Conservation (phyloP, 306 rosid species). For the Malus orientalis region DNA sequence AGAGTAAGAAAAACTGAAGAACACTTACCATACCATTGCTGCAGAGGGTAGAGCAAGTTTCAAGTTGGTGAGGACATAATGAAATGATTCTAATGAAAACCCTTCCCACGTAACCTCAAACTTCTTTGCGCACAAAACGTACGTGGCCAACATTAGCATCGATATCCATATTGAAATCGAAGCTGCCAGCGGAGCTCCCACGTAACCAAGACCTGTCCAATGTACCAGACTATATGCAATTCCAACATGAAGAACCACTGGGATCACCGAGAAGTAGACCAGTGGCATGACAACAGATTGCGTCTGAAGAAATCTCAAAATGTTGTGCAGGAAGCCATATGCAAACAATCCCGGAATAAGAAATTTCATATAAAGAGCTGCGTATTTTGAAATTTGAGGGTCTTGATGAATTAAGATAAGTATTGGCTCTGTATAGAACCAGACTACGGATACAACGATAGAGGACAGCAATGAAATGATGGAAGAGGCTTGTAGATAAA, state of each 20-base stretch:
- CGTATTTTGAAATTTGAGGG: constrained; percentile 35
- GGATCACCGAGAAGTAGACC: constrained; percentile 40
- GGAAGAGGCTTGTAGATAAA: constrained; percentile 65
- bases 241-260: constrained; percentile 35
- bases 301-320: constrained; percentile 68
- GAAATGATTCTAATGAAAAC: constrained; percentile 47
- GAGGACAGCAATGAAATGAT: constrained; percentile 49
- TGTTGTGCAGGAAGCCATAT: constrained; percentile 54
- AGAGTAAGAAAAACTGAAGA: neutral
- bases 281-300: constrained; percentile 55
- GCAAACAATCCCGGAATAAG: constrained; percentile 68
- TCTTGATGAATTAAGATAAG: constrained; percentile 60
- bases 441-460: constrained; percentile 35
- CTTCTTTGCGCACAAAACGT: constrained; percentile 36
- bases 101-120: constrained; percentile 72
- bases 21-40: constrained; percentile 75
- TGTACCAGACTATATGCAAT: constrained; percentile 50
- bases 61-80: constrained; percentile 31
- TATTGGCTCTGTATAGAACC: constrained; percentile 58
- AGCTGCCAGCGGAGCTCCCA: constrained; percentile 64
- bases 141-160: constrained; percentile 22
- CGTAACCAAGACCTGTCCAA: constrained; percentile 36
- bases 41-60: constrained; percentile 77
- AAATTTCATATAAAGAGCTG: constrained; percentile 52
- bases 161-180: constrained; percentile 63